Evolutionary conservation across 805 yeast genomes (phyloP).

Genomic region (Scheffersomyces amazonensis): DNA sequence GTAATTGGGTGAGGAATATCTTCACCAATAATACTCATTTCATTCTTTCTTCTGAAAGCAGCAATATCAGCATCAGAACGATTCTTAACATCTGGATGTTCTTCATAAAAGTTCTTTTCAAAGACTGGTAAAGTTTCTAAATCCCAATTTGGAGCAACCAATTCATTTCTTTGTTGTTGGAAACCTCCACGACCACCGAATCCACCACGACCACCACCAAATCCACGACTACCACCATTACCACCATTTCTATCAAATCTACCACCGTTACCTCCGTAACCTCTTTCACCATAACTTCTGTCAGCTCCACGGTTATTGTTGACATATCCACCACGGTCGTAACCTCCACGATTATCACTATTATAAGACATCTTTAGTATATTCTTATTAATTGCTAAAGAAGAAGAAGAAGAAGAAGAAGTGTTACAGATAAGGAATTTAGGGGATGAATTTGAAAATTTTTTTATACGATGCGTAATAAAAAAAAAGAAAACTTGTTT

Average conservation of each 20-base stretch:
- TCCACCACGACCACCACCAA: constrained; percentile 32
- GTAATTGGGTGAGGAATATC: constrained; percentile 95
- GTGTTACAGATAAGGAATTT: constrained; percentile 1
- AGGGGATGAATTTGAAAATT: not conserved
- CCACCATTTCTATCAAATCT: constrained; percentile 17
- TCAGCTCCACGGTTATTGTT: constrained; percentile 18
- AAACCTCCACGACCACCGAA: constrained; percentile 30
- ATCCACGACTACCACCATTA: constrained; percentile 34
- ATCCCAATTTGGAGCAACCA: constrained; percentile 81
- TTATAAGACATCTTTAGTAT: constrained; percentile 37
- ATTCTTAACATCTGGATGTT: constrained; percentile 71
- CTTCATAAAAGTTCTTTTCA: constrained; percentile 92
- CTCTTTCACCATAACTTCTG: constrained; percentile 20
- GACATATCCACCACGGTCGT: constrained; percentile 35
- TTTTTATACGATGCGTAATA: constrained; percentile 4
- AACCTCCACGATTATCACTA: constrained; percentile 24
- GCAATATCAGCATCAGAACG: constrained; percentile 74
- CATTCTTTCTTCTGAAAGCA: constrained; percentile 75
- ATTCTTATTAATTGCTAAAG: not conserved
- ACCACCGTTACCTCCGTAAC: constrained; percentile 36
- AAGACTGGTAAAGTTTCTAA: constrained; percentile 74
- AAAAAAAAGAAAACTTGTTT: constrained; percentile 5
- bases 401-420: constrained; percentile 3
- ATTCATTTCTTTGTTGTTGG: constrained; percentile 44
- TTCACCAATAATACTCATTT: constrained; percentile 80